Base-by-base conservation (phyloP, 805 yeast genomes). In the Candida xyloterini region DNA sequence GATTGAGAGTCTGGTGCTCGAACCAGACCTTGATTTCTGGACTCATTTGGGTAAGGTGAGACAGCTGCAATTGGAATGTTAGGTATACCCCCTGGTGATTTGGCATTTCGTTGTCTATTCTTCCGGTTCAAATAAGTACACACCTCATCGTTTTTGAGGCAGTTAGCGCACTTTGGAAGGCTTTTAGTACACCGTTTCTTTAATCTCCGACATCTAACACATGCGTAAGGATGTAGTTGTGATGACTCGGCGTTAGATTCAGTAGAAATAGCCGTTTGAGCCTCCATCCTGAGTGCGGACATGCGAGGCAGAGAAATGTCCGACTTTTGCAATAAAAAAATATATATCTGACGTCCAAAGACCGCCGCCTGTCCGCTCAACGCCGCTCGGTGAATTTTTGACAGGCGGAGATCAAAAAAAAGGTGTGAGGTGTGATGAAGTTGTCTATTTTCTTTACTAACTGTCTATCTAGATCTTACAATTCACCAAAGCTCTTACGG, bases 141-240 rank as follows among this genome's bases (percentile, higher is more conserved):
- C 2, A 32, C 30, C 34, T 60, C 66, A 7, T 58, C 56, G 7
- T 69, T 65, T 40, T 59, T 66, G 9, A 30, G 33, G 46, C 80
- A 75, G 46, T 69, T 71, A 9, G 46, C 40, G 47, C 80, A 75
- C 13, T 48, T 55, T 0, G 79, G 78, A 1, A 54, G 39, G 15
- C 68, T 60, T 46, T 71, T 68, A 1, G 73, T 60, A 49, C 80
- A 75, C 46, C 68, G 70, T 55, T 74, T 74, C 55, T 74, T 75
- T 27, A 72, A 53, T 35, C 66, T 57, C 35, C 79, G 60, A 49
- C 80, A 75, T 27, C 77, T 51, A 13, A 66, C 53, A 50, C 79
- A 74, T 1, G 76, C 57, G 27, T 57, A 57, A 28, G 53, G 59
- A 28, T 53, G 50, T 15, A 20, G 31, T 15, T 30, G 9, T 8